A percentile compares a stretch with the other conserved stretches of the same genome.
Evolutionary conservation across 306 rosid species (phyloP).

Genomic region (Lathyrus sativus): DNA sequence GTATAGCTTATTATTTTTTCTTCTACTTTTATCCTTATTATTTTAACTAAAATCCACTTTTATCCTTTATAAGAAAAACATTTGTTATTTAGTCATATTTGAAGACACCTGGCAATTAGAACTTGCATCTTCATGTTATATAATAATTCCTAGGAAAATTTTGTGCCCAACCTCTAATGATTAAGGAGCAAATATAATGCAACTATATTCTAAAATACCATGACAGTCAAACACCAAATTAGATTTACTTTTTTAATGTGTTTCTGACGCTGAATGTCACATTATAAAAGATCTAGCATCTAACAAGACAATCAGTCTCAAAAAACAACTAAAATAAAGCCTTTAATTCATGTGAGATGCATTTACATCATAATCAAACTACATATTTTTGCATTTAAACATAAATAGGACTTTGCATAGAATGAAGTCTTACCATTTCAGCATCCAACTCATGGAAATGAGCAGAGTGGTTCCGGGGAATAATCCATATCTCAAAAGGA

Average conservation of each 20-base stretch:
- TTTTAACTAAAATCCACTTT: no score
- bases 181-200: conserved; percentile 15
- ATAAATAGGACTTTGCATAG: conserved; percentile 6
- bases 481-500: conserved; percentile 90
- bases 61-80: not conserved
- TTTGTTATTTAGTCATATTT: conserved; percentile 21
- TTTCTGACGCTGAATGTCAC: not conserved
- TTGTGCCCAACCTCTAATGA: conserved; percentile 3
- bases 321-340: conserved; percentile 8
- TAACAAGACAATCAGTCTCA: not conserved
- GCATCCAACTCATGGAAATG: conserved; percentile 69
- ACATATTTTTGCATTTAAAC: conserved; percentile 20
- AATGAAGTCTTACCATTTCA: conserved; percentile 54
- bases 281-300: not conserved
- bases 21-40: no score
- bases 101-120: conserved; percentile 3
- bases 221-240: conserved; percentile 11
- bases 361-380: not conserved
- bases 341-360: conserved; percentile 21
- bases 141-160: conserved; percentile 15
- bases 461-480: conserved; percentile 69
- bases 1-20: no score
- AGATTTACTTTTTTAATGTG: conserved; percentile 16
- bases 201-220: conserved; percentile 14
- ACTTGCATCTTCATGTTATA: conserved; percentile 16